Evolutionary conservation across 495 filamentous ascomycete genomes (phyloP).

Genomic region (Penicillium parvum): DNA sequence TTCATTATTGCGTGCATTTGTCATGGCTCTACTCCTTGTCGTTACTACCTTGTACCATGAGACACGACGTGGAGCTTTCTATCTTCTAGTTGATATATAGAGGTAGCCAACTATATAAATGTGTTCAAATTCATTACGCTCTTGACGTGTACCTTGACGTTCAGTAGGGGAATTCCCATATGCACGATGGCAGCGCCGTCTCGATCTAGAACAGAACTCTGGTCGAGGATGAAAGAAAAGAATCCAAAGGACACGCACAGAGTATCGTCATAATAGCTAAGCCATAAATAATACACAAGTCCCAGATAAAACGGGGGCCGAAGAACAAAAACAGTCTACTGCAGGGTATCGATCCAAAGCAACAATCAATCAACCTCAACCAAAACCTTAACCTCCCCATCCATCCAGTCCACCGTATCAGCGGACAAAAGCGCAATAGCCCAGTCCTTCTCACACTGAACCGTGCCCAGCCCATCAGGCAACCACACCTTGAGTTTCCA

Average conservation of each 20-base stretch:
- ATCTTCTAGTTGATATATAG: slow-evolving; percentile 5
- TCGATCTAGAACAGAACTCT: too few relatives aligned
- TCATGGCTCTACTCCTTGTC: not conserved
- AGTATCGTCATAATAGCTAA: not conserved
- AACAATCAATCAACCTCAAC: slow-evolving; percentile 32
- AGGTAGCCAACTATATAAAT: not conserved
- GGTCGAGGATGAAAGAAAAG: not conserved
- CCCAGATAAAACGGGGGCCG: not conserved
- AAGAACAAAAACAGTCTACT: slow-evolving; percentile 5
- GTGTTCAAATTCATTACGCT: too few relatives aligned
- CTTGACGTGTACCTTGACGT: too few relatives aligned
- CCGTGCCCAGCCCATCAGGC: slow-evolving; percentile 34
- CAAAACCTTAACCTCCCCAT: slow-evolving; percentile 44
- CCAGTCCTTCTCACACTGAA: slow-evolving; percentile 45
- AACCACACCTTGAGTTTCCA: slow-evolving; percentile 41
- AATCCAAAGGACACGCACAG: not conserved
- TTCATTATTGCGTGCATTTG: not conserved
- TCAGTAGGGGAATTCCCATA: not conserved
- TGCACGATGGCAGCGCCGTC: too few relatives aligned
- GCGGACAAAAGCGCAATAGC: slow-evolving; percentile 38
- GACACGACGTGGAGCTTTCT: slow-evolving; percentile 11
- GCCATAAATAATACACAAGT: slow-evolving; percentile 6
- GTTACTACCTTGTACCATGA: slow-evolving; percentile 25
- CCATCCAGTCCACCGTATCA: slow-evolving; percentile 50
- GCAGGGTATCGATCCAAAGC: slow-evolving; percentile 4